phyloP scores from a whole-genome alignment of 31 red algal species.

The Endocladia muricata region DNA sequence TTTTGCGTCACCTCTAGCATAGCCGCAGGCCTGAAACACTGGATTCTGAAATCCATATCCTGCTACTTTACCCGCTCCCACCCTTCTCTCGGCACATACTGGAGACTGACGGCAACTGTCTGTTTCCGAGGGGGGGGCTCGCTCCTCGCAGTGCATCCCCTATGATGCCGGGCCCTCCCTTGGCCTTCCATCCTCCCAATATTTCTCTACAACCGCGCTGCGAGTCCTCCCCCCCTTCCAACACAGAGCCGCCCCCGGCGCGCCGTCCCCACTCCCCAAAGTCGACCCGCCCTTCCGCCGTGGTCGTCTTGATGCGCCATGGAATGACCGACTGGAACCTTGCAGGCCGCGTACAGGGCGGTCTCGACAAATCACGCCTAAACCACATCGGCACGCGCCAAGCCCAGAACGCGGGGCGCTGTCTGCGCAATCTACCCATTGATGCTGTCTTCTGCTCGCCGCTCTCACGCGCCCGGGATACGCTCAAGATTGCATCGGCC shows the following conservation, averaged over 20 bases:
- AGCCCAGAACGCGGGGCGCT: slow-evolving; percentile 24
- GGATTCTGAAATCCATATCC: too few relatives aligned
- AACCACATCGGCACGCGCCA: slow-evolving; percentile 43
- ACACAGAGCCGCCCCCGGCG: not conserved
- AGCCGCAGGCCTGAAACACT: too few relatives aligned
- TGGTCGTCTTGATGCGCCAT: slow-evolving; percentile 61
- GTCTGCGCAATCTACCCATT: slow-evolving; percentile 14
- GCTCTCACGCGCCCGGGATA: slow-evolving; percentile 38
- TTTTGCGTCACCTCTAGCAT: too few relatives aligned
- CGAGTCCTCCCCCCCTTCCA: not conserved
- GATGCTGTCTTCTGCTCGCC: slow-evolving; percentile 54
- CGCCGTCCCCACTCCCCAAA: not conserved
- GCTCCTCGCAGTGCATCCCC: too few relatives aligned
- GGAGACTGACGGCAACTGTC: too few relatives aligned
- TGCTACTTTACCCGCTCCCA: too few relatives aligned
- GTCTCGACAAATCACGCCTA: slow-evolving; percentile 58
- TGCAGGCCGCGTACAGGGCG: slow-evolving; percentile 61
- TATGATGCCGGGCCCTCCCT: too few relatives aligned
- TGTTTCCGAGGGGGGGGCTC: too few relatives aligned
- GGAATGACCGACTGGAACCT: slow-evolving; percentile 79
- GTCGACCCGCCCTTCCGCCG: not conserved
- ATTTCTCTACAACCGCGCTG: not conserved
- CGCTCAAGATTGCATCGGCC: slow-evolving; percentile 8
- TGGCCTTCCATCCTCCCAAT: not conserved
- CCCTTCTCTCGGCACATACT: too few relatives aligned